Base-by-base conservation (phyloP, 768 basidiomycete genomes). In the Ramaria rubella region DNA sequence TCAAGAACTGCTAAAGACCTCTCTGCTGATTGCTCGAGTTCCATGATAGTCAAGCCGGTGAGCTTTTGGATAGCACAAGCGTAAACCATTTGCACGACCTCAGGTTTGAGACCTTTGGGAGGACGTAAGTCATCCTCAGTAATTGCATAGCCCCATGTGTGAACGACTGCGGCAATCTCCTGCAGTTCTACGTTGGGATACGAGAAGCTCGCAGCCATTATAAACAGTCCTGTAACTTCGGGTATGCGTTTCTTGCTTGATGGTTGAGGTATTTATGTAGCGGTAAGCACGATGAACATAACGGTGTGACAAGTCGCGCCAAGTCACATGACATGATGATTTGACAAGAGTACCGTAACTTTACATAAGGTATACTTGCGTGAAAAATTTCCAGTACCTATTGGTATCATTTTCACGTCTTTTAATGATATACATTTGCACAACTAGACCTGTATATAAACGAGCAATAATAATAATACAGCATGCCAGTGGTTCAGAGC, bases 11-110 rank as follows among this genome's bases (percentile, higher is more conserved):
- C 70, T 34, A 90, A 67, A 0, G 81, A 76, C 31, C 73, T 74
- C 59, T 85, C 79, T 0, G 80, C 75, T 0, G 88, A 79, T 2
- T 80, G 77, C 57, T 80, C 76, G 5, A 92, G 75, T 27, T 71
- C 68, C 8, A 84, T 81, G 31, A 78, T 75, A 29, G 75, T 75
- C 54, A 92, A 73, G 51, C 79, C 77, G 5, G 85, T 85, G 57
- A 89, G 26, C 38, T 44, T 54, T 30, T 21, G 14, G n/a, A 46
- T 43, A 11, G 58, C 58, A 44, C 52, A 58, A 14, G 51, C 52
- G 27, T 53, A 54, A 23, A 45, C 42, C 49, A 45, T 58, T 44
- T 52, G 50, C n/a, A 52, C 36, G 29, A 45, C 24, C 42, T 51
- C 49, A 12, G 49, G 57, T 44, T 49, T 56, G 2, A 56, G 44